Evolutionary conservation across 2,329 filamentous ascomycete genomes (phyloP).

Genomic region (Hymenoscyphus fraxineus): DNA sequence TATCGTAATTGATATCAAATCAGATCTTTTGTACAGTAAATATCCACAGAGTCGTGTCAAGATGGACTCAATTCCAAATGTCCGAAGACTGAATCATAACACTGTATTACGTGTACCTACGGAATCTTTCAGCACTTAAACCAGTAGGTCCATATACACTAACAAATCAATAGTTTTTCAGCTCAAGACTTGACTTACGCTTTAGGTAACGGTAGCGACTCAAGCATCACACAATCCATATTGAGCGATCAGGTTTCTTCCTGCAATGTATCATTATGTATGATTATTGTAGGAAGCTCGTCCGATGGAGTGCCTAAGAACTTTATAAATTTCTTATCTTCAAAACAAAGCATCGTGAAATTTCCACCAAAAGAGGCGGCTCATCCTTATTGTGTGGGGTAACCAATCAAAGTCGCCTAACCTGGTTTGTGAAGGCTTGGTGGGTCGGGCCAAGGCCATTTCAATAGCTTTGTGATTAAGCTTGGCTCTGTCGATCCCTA

Average conservation of each 20-base stretch:
- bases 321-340: neutral
- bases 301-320: neutral
- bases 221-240: neutral
- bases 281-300: neutral
- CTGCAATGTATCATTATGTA: neutral
- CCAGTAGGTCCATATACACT: neutral
- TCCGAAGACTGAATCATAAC: neutral
- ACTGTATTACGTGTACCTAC: neutral
- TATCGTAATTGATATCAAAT: no score
- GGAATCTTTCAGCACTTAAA: neutral
- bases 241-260: neutral
- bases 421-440: neutral
- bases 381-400: neutral
- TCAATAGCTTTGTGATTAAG: neutral
- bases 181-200: neutral
- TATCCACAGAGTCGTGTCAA: neutral
- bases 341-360: neutral
- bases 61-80: neutral
- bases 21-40: no score
- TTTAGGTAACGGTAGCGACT: neutral
- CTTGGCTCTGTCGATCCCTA: neutral
- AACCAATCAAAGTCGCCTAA: neutral
- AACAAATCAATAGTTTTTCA: neutral
- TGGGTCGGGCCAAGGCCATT: neutral
- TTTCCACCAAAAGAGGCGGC: neutral